A percentile compares a stretch with the other conserved stretches of the same genome.
Conservation (phyloP, 148 eudicot genomes). For the Rhododendron griersonianum region DNA sequence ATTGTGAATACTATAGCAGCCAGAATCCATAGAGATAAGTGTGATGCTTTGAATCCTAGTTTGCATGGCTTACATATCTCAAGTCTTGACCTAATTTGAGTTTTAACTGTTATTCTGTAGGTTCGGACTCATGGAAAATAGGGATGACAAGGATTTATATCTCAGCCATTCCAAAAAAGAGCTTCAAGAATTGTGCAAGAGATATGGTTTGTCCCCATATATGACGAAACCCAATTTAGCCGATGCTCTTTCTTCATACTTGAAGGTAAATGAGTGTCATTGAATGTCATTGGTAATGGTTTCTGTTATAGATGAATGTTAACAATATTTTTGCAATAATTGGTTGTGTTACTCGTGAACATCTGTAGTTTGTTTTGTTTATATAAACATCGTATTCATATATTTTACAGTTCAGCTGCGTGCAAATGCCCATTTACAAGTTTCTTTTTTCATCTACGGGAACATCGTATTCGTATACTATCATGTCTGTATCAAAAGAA, state of each 20-base stretch:
- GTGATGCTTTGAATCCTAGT: neutral
- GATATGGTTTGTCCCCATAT: slow-evolving; percentile 50
- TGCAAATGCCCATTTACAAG: neutral
- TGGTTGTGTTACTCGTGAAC: neutral
- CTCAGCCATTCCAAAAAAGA: slow-evolving; percentile 36
- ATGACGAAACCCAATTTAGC: slow-evolving; percentile 47
- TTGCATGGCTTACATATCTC: neutral
- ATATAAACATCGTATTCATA: neutral
- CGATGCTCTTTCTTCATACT: slow-evolving; percentile 37
- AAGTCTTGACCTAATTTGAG: neutral
- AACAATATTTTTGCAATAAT: neutral
- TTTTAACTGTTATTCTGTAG: slow-evolving; percentile 22
- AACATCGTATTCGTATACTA: neutral
- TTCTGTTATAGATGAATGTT: neutral
- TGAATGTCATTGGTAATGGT: slow-evolving; percentile 7
- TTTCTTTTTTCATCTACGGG: neutral
- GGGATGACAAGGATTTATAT: slow-evolving; percentile 36
- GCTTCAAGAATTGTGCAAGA: slow-evolving; percentile 26
- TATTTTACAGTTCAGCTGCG: neutral
- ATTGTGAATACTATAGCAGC: neutral
- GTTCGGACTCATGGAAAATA: slow-evolving; percentile 33
- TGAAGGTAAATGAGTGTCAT: slow-evolving; percentile 30
- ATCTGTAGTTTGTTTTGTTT: neutral
- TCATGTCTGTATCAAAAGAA: neutral
- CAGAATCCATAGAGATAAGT: neutral